phyloP scores from a whole-genome alignment of 805 yeast genomes.

The Yarrowia keelungensis region DNA sequence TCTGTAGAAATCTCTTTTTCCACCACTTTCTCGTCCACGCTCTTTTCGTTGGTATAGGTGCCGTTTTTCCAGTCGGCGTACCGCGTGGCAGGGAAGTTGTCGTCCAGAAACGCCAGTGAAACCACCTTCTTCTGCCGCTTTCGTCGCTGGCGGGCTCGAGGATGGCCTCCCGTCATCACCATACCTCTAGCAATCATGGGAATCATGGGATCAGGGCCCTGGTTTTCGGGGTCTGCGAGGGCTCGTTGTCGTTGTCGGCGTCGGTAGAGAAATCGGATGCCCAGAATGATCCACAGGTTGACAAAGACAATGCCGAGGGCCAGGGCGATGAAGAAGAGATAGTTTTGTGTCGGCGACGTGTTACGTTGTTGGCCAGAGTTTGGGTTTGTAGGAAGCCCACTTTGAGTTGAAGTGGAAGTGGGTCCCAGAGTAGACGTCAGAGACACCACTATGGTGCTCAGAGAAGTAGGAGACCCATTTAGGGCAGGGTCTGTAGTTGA shows the following conservation, averaged over 20 bases:
- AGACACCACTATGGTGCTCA: conserved; percentile 1
- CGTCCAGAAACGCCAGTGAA: conserved; percentile 46
- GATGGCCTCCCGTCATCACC: conserved; percentile 20
- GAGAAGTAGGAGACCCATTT: not conserved
- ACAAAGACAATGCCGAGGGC: conserved; percentile 51
- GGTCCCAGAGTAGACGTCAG: not conserved
- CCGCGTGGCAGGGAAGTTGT: conserved; percentile 47
- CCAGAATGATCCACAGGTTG: conserved; percentile 50
- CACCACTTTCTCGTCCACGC: conserved; percentile 3
- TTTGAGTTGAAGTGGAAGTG: conserved; percentile 13
- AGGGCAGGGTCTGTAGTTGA: too few species aligned
- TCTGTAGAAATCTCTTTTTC: not conserved
- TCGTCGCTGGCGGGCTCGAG: conserved; percentile 43
- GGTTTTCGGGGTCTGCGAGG: conserved; percentile 37
- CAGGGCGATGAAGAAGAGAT: conserved; percentile 49
- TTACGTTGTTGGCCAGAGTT: conserved; percentile 20
- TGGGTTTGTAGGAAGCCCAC: conserved; percentile 21
- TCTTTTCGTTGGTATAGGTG: conserved; percentile 30
- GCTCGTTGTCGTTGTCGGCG: conserved; percentile 44
- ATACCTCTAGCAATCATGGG: conserved; percentile 41
- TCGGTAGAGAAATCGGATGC: conserved; percentile 48
- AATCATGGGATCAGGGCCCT: conserved; percentile 40
- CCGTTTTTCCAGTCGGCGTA: conserved; percentile 46
- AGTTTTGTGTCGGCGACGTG: conserved; percentile 18
- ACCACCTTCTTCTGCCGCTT: conserved; percentile 43